Evolutionary conservation across 805 yeast genomes (phyloP).

Genomic region (Candida ovalis): DNA sequence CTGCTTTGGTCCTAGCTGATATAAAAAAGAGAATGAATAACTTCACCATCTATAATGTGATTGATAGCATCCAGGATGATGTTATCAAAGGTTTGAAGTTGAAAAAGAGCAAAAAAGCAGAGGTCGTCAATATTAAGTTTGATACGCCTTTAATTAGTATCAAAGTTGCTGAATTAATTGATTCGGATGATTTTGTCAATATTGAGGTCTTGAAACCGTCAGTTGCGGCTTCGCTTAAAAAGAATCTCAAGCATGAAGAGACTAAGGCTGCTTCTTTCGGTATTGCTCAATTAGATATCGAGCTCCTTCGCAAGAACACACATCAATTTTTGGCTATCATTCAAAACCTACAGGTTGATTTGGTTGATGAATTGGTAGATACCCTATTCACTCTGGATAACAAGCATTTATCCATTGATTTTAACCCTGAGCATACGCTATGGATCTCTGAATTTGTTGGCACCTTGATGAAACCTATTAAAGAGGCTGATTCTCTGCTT

Average conservation of each 20-base stretch:
- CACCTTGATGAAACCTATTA: conserved; percentile 7
- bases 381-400: conserved; percentile 11
- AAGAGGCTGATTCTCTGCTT: conserved; percentile 6
- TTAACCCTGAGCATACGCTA: conserved; percentile 18
- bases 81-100: conserved; percentile 42
- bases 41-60: conserved; percentile 41
- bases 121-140: conserved; percentile 42
- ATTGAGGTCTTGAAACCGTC: conserved; percentile 36
- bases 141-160: conserved; percentile 41
- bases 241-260: conserved; percentile 4
- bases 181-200: conserved; percentile 25
- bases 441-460: conserved; percentile 18
- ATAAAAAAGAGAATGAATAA: conserved; percentile 37
- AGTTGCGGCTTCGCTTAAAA: conserved; percentile 28
- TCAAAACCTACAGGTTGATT: conserved; percentile 2
- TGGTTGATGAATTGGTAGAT: not conserved
- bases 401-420: conserved; percentile 13
- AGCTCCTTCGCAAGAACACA: conserved; percentile 5
- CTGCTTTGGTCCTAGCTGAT: conserved; percentile 16
- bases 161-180: conserved; percentile 14
- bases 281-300: conserved; percentile 11
- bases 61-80: conserved; percentile 65
- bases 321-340: conserved; percentile 11
- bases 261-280: conserved; percentile 5
- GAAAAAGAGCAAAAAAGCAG: conserved; percentile 19